Evolutionary conservation across 768 basidiomycete species (phyloP).

Genomic region (Xerocomellus chrysenteron): DNA sequence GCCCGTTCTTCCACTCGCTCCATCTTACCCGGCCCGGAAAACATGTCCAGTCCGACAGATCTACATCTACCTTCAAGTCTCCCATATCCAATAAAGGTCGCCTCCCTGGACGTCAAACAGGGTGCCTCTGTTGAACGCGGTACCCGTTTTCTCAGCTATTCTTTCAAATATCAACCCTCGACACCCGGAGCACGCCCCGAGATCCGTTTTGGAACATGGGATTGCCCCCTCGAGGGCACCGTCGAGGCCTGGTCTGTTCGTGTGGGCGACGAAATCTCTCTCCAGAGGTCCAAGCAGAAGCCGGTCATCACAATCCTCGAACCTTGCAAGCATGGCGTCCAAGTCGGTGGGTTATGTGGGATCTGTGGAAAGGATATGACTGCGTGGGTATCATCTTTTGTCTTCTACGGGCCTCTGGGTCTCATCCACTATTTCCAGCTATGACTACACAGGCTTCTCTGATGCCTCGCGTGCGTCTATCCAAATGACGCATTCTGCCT

Average conservation of each 20-base stretch:
- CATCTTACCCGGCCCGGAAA: neutral
- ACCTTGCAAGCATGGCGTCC: slow-evolving; percentile 96
- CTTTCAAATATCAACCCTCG: slow-evolving; percentile 61
- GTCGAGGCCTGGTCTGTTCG: slow-evolving; percentile 70
- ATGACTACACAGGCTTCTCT: slow-evolving; percentile 86
- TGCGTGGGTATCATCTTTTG: slow-evolving; percentile 48
- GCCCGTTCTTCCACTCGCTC: neutral
- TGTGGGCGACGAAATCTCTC: slow-evolving; percentile 62
- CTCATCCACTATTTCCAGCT: slow-evolving; percentile 38
- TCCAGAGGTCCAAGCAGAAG: slow-evolving; percentile 54
- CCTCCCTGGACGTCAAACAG: slow-evolving; percentile 57
- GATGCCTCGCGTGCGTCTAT: slow-evolving; percentile 86
- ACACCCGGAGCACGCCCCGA: slow-evolving; percentile 51
- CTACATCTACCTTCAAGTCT: slow-evolving; percentile 74
- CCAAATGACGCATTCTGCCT: slow-evolving; percentile 92
- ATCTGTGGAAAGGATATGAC: slow-evolving; percentile 96
- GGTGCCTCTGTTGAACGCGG: slow-evolving; percentile 60
- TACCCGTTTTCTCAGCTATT: slow-evolving; percentile 79
- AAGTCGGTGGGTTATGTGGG: slow-evolving; percentile 88
- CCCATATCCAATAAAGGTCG: slow-evolving; percentile 84
- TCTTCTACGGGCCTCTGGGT: slow-evolving; percentile 1
- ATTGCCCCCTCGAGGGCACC: slow-evolving; percentile 79
- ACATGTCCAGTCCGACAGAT: slow-evolving; percentile 65
- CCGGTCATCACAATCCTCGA: slow-evolving; percentile 71
- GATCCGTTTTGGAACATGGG: slow-evolving; percentile 87